These are phyloP conservation scores for Cutaneotrichosporon spelunceum DNA, from an alignment of 1,284 basidiomycete species.

Conservation along the genomic window DNA sequence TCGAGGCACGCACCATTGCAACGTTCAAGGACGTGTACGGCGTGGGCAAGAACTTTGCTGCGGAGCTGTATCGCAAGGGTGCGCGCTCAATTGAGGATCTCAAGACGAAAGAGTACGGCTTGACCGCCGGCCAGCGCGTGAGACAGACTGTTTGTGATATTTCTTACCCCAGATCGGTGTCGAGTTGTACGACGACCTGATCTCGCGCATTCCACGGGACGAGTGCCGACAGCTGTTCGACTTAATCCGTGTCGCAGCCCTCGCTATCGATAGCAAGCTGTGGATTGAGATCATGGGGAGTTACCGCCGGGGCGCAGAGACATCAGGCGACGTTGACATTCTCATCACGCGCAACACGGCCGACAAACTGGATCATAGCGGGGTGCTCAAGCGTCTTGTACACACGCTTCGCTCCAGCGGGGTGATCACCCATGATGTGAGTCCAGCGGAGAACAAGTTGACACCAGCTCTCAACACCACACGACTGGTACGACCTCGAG, in stretches of 20 bases:
- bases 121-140: conserved; percentile 63
- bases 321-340: conserved; percentile 87
- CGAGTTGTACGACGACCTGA: conserved; percentile 64
- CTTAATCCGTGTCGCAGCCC: conserved; percentile 65
- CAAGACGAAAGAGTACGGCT: conserved; percentile 46
- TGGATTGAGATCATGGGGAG: conserved; percentile 85
- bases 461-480: conserved; percentile 54
- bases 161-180: conserved; percentile 60
- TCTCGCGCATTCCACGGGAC: conserved; percentile 75
- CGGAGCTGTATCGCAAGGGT: conserved; percentile 69
- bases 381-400: conserved; percentile 58
- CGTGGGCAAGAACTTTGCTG: conserved; percentile 66
- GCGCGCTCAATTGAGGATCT: conserved; percentile 76
- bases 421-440: conserved; percentile 71
- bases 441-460: conserved; percentile 12
- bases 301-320: conserved; percentile 70
- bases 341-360: conserved; percentile 69
- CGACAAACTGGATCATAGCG: conserved; percentile 70
- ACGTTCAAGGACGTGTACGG: conserved; percentile 78
- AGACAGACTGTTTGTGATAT: conserved; percentile 1
- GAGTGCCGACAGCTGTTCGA: conserved; percentile 73
- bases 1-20: conserved; percentile 38
- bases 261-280: conserved; percentile 66
- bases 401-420: conserved; percentile 58
- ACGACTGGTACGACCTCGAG: conserved; percentile 65